Percentiles rank a stretch among this genome's conserved stretches.
Conservation (phyloP, 2,329 filamentous ascomycete species). For the Diplodia corticola region DNA sequence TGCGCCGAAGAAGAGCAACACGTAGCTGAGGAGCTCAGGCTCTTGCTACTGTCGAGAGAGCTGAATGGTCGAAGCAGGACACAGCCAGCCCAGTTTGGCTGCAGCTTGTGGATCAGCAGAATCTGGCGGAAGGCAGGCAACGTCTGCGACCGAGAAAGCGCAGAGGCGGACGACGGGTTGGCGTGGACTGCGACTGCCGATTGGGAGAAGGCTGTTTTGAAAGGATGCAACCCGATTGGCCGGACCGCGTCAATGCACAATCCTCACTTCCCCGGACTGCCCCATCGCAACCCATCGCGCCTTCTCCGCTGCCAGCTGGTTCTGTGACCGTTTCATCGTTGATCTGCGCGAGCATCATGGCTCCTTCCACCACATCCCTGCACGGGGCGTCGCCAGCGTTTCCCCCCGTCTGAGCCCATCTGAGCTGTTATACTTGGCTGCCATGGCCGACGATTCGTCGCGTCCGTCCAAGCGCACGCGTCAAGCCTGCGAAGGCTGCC, state of each 20-base stretch:
- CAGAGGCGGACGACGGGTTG: not conserved
- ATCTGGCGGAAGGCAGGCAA: no score
- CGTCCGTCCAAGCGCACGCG: conserved; percentile 2
- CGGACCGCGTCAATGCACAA: not conserved
- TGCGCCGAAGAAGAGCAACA: not conserved
- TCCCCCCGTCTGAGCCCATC: no score
- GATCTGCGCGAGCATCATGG: not conserved
- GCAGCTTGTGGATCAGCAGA: no score
- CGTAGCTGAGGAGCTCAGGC: no score
- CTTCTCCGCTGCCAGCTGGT: not conserved
- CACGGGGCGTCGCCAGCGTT: not conserved
- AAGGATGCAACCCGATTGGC: not conserved
- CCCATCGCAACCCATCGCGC: not conserved
- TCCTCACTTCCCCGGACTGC: not conserved
- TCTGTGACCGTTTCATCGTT: not conserved
- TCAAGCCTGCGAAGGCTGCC: conserved; percentile 8
- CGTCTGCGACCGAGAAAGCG: not conserved
- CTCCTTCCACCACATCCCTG: not conserved
- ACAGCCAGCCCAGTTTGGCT: no score
- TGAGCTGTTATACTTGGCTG: not conserved
- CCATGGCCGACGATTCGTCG: conserved; percentile 4
- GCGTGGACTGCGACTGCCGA: not conserved
- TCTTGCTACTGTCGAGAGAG: no score
- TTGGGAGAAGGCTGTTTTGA: not conserved
- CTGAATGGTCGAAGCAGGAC: no score